Evolutionary conservation across 805 yeast genomes (phyloP), one percentile per base, ranked within the genome.

Genomic region (Monosporozyma servazzii): DNA sequence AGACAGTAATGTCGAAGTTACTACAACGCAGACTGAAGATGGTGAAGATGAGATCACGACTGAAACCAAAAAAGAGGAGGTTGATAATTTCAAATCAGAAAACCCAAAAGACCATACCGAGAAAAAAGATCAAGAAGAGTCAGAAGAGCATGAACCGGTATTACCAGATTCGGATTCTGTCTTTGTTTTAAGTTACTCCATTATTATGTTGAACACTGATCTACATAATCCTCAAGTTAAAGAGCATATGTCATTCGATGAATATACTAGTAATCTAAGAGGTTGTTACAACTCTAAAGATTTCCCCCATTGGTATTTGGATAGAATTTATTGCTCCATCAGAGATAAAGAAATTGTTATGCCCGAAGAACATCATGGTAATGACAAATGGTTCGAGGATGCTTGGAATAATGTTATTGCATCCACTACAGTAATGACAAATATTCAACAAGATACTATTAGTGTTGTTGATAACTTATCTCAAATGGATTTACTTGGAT

Each of bases 291-390:
- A 82, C 56, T 79, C 79, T 20, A 75, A 77, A 37, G 93, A 90
- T 67, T 90, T 86, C 71, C 91, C 95, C 3, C 76, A 75, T 23
- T 89, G 96, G 86, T 91, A 88, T 62, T 72, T 91, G 54, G 81
- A 83, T 53, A 85, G 79, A 56, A 88, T 91, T 25, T 93, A 86
- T 67, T 71, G 77, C 25, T 85, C 95, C 1, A 90, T 93, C 51
- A 77, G 80, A 54, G 87, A 84, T 51, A 79, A 85, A 49, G 99
- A 93, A 67, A 93, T 93, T 56, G 88, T 93, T 47, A 87, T 95
- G 90, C 98, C 99, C 0, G 98, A 93, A 61, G 99, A 93, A 62
- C 97, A 91, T 59, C 95, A 88, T 64, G 93, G 91, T 15, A 87
- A 89, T 10, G 86, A 88, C 20, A 88, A 86, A 63, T 85, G 96